Conservation (phyloP, 1,284 basidiomycete genomes). For the Wolfiporia cocos region DNA sequence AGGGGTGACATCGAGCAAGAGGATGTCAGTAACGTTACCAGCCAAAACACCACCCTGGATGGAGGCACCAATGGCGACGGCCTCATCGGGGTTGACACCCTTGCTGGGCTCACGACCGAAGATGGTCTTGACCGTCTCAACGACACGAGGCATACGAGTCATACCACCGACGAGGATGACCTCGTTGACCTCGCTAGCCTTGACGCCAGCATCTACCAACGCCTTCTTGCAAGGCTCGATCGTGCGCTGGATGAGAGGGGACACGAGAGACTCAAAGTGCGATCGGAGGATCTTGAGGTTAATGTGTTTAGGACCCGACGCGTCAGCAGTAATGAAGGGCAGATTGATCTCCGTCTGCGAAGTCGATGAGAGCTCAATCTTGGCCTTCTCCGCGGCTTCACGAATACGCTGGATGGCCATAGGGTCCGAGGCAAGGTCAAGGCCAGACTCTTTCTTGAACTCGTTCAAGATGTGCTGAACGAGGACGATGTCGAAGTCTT, state of each 20-base stretch:
- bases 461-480: slow-evolving; percentile 85
- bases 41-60: slow-evolving; percentile 97
- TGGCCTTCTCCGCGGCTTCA: slow-evolving; percentile 98
- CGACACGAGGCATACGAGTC: slow-evolving; percentile 95
- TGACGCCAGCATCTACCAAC: slow-evolving; percentile 85
- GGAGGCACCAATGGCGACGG: slow-evolving; percentile 94
- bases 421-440: slow-evolving; percentile 79
- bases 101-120: slow-evolving; percentile 96
- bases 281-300: slow-evolving; percentile 86
- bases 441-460: slow-evolving; percentile 92
- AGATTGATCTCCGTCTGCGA: slow-evolving; percentile 94
- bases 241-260: slow-evolving; percentile 82
- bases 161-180: slow-evolving; percentile 98
- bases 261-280: slow-evolving; percentile 87
- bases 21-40: slow-evolving; percentile 94
- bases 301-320: slow-evolving; percentile 94
- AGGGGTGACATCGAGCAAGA: slow-evolving; percentile 94
- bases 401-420: slow-evolving; percentile 99
- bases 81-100: slow-evolving; percentile 97
- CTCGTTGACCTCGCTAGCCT: slow-evolving; percentile 90
- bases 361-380: slow-evolving; percentile 95
- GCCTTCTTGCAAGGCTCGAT: slow-evolving; percentile 99
- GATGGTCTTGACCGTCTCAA: slow-evolving; percentile 87
- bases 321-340: slow-evolving; percentile 96
- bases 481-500: slow-evolving; percentile 94